Percentiles rank a stretch among this genome's conserved stretches.
Conservation (phyloP, 2,329 filamentous ascomycete genomes). For the Aspergillus fischeri region DNA sequence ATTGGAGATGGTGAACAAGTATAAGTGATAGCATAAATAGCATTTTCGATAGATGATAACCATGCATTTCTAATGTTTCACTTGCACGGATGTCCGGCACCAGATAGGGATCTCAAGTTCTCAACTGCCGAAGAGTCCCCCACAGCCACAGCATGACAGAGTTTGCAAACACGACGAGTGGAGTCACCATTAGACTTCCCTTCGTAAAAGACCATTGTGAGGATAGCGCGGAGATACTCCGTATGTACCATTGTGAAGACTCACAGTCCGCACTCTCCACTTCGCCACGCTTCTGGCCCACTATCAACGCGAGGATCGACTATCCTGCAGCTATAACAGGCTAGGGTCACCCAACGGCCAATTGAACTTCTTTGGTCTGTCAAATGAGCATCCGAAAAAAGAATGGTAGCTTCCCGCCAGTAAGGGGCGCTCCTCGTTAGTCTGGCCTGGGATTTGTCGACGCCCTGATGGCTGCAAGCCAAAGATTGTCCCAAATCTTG, state of each 20-base stretch:
- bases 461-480: background rate
- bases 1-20: constrained; percentile 23
- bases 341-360: background rate
- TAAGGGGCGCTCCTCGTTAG: background rate
- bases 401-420: background rate
- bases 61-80: background rate
- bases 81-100: background rate
- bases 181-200: background rate
- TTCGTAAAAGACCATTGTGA: background rate
- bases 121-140: background rate
- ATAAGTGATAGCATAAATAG: constrained; percentile 8
- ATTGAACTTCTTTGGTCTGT: background rate
- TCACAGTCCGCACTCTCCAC: background rate
- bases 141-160: background rate
- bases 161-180: background rate
- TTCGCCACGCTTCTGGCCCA: background rate
- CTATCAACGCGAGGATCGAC: background rate
- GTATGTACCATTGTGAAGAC: background rate
- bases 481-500: background rate
- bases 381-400: background rate
- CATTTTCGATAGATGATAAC: background rate
- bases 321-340: background rate
- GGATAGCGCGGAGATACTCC: too few species aligned
- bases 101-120: background rate
- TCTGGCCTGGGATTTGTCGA: background rate